Evolutionary conservation across 1,284 basidiomycete species (phyloP).

Genomic region (Cutaneotrichosporon sp.): DNA sequence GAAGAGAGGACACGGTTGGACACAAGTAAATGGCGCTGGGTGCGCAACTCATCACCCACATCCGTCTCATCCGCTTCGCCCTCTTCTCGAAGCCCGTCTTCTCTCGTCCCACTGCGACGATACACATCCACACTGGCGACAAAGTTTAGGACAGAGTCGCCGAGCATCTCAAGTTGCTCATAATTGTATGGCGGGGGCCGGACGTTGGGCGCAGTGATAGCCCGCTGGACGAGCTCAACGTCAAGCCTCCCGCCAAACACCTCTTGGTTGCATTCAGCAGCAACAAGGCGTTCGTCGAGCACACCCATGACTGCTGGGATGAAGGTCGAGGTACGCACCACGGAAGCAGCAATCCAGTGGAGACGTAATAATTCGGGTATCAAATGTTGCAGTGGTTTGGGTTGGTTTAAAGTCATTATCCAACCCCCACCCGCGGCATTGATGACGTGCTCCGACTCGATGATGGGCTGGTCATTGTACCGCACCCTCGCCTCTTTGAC

Average conservation of each 20-base stretch:
- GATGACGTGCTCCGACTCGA: constrained; percentile 18
- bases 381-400: background rate
- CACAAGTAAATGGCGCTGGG: constrained; percentile 24
- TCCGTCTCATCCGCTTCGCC: background rate
- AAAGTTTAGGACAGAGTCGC: constrained; percentile 39
- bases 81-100: constrained; percentile 9
- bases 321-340: constrained; percentile 23
- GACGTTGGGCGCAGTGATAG: constrained; percentile 21
- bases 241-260: constrained; percentile 14
- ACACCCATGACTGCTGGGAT: constrained; percentile 22
- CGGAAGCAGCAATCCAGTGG: constrained; percentile 26
- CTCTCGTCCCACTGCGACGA: too few species aligned
- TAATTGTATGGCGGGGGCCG: constrained; percentile 20
- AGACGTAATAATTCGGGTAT: constrained; percentile 24
- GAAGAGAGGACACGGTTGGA: constrained; percentile 27
- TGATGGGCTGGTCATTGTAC: constrained; percentile 21
- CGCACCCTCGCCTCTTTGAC: background rate
- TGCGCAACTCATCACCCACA: constrained; percentile 6
- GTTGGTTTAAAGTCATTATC: constrained; percentile 7
- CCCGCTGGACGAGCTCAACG: constrained; percentile 17
- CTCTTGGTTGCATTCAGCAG: constrained; percentile 20
- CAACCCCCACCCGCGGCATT: constrained; percentile 23
- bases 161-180: constrained; percentile 41
- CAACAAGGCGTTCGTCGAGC: constrained; percentile 30
- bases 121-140: constrained; percentile 25